Evolutionary conservation across 2,329 filamentous ascomycete species (phyloP).

Genomic region (Blastomyces percursus): DNA sequence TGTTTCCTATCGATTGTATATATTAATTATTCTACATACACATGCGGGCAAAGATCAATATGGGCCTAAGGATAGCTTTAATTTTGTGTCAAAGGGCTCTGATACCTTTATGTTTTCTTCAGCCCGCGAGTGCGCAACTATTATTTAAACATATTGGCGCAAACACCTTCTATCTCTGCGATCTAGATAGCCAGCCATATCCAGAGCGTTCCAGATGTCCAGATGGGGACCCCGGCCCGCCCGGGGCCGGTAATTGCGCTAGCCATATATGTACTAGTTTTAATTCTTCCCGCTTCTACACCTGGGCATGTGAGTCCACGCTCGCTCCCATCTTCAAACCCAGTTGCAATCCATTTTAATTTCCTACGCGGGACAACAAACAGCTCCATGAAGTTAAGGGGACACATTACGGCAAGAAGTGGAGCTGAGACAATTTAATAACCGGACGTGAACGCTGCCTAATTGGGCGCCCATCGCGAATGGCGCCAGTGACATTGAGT

Average conservation of each 20-base stretch:
- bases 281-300: not conserved
- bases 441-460: not conserved
- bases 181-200: too few species aligned
- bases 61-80: too few species aligned
- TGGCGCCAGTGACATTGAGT: slow-evolving; percentile 28
- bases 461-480: slow-evolving; percentile 10
- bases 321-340: not conserved
- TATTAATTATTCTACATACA: too few species aligned
- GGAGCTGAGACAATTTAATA: not conserved
- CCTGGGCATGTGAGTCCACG: not conserved
- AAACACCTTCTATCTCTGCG: too few species aligned
- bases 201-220: too few species aligned
- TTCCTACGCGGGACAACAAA: not conserved
- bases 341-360: not conserved
- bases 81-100: too few species aligned
- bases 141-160: too few species aligned
- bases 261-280: not conserved
- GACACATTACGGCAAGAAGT: not conserved
- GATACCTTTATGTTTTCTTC: too few species aligned
- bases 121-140: too few species aligned
- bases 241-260: not conserved
- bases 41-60: too few species aligned
- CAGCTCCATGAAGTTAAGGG: not conserved
- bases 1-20: too few species aligned
- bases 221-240: too few species aligned